Evolutionary conservation across 805 yeast species (phyloP), one percentile per base, ranked within the genome.

Genomic region (Myxozyma melibiosi): DNA sequence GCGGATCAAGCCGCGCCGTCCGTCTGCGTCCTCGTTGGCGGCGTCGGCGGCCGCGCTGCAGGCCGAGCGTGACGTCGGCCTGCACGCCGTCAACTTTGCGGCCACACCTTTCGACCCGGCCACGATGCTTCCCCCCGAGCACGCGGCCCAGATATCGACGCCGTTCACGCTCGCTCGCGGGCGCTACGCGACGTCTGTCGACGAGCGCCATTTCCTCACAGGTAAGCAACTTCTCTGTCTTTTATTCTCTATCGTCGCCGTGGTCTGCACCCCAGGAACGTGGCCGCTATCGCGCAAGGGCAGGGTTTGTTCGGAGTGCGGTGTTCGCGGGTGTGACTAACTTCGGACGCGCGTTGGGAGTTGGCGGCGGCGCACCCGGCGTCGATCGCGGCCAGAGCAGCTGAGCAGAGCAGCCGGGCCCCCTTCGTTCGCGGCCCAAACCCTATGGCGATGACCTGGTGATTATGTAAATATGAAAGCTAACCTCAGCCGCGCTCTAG

Each of bases 151-250:
- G 64, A 22, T n/a, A n/a, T 53, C 44, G 38, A 41, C 34, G 38
- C 34, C 34, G 51, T 35, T 46, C 41, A 18, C 55, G 14, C 35
- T 65, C 55, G 41, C 41, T 13, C 68, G 65, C 46, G 78, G 80
- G 65, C 82, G 82, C 64, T 88, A 88, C 67, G 84, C 88, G 9
- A 86, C 94, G 2, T 77, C 85, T 4, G 84, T 86, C 34, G 90
- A 85, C 67, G 84, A 83, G n/a, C 78, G 94, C 57, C 51, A 63
- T 34, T 63, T 47, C 31, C 62, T 63, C 25, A 57, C 66, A 16
- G 66, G 65, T 62, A 31, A 25, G 65, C 49, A 9, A 3, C 5
- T 41, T 41, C 38, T 39, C 11, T 20, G 14, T 24, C 8, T 31
- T 28, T n/a, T 22, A 6, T 22, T 33, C 50, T 41, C 24, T 25